phyloP scores from a whole-genome alignment of 2,329 filamentous ascomycete species.

The Penicillium oxalicum region DNA sequence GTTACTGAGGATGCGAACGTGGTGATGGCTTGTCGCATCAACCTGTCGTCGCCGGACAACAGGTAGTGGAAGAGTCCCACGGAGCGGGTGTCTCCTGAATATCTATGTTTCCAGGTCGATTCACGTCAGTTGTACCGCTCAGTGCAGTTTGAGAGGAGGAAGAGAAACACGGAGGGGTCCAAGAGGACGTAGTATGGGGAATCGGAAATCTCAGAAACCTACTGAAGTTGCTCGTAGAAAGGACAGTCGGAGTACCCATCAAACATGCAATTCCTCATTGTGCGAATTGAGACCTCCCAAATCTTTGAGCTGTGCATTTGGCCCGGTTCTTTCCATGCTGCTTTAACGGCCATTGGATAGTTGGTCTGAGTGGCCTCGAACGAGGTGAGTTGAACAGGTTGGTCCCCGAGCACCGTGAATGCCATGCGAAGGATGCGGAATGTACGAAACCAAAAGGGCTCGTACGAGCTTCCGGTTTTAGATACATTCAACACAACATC shows the following conservation, averaged over 20 bases:
- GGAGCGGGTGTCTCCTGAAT: constrained; percentile 22
- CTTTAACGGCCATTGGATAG: constrained; percentile 33
- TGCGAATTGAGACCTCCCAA: constrained; percentile 30
- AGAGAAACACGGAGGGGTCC: too few species aligned
- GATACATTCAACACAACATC: constrained; percentile 26
- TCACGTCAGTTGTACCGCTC: too few species aligned
- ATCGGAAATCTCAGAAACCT: neutral
- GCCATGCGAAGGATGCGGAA: constrained; percentile 33
- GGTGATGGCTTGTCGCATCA: constrained; percentile 30
- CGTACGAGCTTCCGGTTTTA: constrained; percentile 17
- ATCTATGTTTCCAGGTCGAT: constrained; percentile 7
- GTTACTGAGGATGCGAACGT: constrained; percentile 26
- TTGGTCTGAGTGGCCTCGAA: constrained; percentile 31
- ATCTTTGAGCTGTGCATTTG: constrained; percentile 16
- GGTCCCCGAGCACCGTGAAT: constrained; percentile 17
- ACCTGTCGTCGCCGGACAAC: constrained; percentile 28
- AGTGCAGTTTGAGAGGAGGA: too few species aligned
- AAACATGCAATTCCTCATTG: constrained; percentile 33
- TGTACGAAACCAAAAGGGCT: constrained; percentile 41
- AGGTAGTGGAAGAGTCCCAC: constrained; percentile 30
- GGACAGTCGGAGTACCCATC: constrained; percentile 34
- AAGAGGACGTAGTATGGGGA: neutral
- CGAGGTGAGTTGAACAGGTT: constrained; percentile 19
- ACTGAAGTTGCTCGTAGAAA: constrained; percentile 35
- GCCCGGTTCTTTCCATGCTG: constrained; percentile 14